Evolutionary conservation across 164 flowering plant species (phyloP), one percentile per base, ranked within the genome.

Genomic region (Nymphaea colorata): DNA sequence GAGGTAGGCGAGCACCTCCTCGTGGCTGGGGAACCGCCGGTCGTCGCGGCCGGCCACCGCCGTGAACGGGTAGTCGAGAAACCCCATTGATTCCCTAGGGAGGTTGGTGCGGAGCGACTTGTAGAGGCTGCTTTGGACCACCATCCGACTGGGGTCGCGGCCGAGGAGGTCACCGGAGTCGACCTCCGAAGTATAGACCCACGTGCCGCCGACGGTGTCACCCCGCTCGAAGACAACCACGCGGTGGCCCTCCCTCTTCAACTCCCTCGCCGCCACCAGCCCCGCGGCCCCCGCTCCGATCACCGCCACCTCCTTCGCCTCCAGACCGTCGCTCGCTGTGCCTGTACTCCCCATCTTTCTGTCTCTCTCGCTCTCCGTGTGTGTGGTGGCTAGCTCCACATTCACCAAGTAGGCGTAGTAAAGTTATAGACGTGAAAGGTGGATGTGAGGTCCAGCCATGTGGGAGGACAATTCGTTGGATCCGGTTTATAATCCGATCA

Each of bases 201-300:
- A 93, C 0, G 88, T 86, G 41, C 98, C 96, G 6, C 96, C 98
- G 2, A 82, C 64, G 51, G 69, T 71, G 72, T 61, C 61, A 41
- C 61, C 75, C 5, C 74, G 76, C 74, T 93, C 98, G 78, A 81
- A 87, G 43, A 90, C 85, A n/a, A 83, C 88, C 8, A 87, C 91
- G 0, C 45, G 53, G 83, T 86, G 98, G 51, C 97, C 96, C 61
- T 86, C 92, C 8, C 83, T 79, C 2, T 75, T 81, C 11, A 93
- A 87, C 80, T 90, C 96, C 7, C 87, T 77, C 3, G 97, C 91
- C 1, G 96, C 85, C 14, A 81, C 86, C 0, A 93, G 78, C 2
- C 97, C 97, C 15, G 85, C 87, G 2, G 91, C 86, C 2, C 98
- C 97, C 42, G 91, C 93, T 3, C 98, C 98, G 62, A 93, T 84